These are phyloP conservation scores for Porcisia deanei DNA, from an alignment of 208 protist species.

Conservation along the genomic window DNA sequence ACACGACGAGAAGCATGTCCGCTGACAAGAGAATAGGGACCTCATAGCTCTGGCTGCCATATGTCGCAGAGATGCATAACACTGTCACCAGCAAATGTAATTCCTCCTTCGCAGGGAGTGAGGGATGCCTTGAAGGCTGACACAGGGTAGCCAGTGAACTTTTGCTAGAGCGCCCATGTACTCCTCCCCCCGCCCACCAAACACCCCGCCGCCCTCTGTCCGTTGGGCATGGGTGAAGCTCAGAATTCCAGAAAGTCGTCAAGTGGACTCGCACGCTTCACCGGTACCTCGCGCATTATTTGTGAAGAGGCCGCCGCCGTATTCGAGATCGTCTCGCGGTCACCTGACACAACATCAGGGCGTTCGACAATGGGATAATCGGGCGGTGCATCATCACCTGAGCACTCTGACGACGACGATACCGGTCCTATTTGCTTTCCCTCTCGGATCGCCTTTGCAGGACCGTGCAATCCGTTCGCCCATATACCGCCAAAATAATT, in stretches of 20 bases:
- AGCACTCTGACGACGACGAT: background rate
- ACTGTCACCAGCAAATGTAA: too few relatives aligned
- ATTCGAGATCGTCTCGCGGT: background rate
- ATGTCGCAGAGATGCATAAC: too few relatives aligned
- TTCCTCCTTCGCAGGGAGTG: too few relatives aligned
- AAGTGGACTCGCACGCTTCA: conserved; percentile 47
- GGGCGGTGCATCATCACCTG: background rate
- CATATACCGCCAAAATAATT: conserved; percentile 65
- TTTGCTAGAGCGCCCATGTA: too few relatives aligned
- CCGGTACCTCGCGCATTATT: conserved; percentile 20
- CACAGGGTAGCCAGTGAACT: too few relatives aligned
- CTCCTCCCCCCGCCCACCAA: too few relatives aligned
- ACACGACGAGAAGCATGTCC: too few relatives aligned
- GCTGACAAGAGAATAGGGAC: too few relatives aligned
- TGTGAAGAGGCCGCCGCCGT: background rate
- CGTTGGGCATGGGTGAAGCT: background rate
- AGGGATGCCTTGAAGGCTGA: too few relatives aligned
- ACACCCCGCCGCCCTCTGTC: too few relatives aligned
- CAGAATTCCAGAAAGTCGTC: conserved; percentile 64
- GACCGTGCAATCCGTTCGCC: conserved; percentile 64
- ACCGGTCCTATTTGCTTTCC: background rate
- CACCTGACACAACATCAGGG: background rate
- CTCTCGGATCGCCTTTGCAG: conserved; percentile 9
- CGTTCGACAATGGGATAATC: conserved; percentile 24
- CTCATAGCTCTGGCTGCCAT: too few relatives aligned